These are phyloP conservation scores for Brettanomyces nanus DNA, from an alignment of 805 yeast genomes.

Conservation along the genomic window DNA sequence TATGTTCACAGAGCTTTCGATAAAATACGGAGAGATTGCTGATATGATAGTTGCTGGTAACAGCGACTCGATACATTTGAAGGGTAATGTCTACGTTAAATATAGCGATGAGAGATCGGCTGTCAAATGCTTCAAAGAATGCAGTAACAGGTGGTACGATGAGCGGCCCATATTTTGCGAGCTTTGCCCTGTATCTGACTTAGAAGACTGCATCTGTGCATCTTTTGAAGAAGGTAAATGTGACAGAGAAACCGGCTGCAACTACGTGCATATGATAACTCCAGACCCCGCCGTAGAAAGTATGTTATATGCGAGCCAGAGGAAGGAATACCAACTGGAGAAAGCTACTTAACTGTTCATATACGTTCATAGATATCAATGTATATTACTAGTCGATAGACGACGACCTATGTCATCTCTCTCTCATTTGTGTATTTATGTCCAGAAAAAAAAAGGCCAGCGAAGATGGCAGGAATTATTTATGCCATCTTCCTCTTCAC, in stretches of 20 bases:
- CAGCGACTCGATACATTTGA: constrained; percentile 68
- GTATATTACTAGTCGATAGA: too few species aligned
- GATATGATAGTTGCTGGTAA: constrained; percentile 76
- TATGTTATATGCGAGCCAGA: constrained; percentile 14
- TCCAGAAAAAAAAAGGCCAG: too few species aligned
- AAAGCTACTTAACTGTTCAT: too few species aligned
- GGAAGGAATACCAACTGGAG: constrained; percentile 1
- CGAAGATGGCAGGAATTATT: too few species aligned
- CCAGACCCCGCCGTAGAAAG: constrained; percentile 32
- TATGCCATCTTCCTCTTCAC: too few species aligned
- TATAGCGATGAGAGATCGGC: constrained; percentile 54
- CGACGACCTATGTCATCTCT: too few species aligned
- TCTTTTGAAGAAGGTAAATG: constrained; percentile 59
- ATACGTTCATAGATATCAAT: too few species aligned
- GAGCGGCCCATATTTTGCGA: constrained; percentile 74
- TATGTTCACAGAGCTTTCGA: constrained; percentile 52
- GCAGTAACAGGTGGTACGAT: constrained; percentile 78
- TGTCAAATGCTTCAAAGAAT: constrained; percentile 43
- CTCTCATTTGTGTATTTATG: too few species aligned
- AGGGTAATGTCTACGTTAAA: constrained; percentile 77
- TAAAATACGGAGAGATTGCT: constrained; percentile 40
- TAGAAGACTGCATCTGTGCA: constrained; percentile 68
- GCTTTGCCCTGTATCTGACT: constrained; percentile 63
- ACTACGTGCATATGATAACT: constrained; percentile 70
- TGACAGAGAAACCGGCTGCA: constrained; percentile 76